Evolutionary conservation across 441 rosid genomes (phyloP).

Genomic region (Flueggea neowawraea): DNA sequence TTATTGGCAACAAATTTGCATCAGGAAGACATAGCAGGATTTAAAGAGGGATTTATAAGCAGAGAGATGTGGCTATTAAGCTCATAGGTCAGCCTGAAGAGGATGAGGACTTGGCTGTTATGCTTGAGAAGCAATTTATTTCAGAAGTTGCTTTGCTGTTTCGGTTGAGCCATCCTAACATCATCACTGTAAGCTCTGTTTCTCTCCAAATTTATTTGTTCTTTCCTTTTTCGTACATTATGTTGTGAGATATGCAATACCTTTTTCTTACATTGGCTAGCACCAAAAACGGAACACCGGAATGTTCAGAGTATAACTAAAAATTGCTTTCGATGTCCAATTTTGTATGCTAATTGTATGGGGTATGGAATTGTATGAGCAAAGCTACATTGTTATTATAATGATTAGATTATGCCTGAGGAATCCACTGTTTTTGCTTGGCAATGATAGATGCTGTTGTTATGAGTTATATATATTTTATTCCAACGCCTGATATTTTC

Average conservation of each 20-base stretch:
- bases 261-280: too few relatives aligned
- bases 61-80: slow-evolving; percentile 74
- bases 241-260: too few relatives aligned
- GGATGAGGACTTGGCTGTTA: slow-evolving; percentile 53
- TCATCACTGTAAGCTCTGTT: slow-evolving; percentile 54
- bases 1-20: slow-evolving; percentile 70
- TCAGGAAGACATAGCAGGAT: slow-evolving; percentile 79
- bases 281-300: too few relatives aligned
- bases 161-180: slow-evolving; percentile 56
- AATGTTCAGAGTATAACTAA: too few relatives aligned
- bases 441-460: slow-evolving; percentile 14
- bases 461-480: slow-evolving; percentile 8
- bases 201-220: slow-evolving; percentile 4
- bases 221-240: not conserved
- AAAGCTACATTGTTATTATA: slow-evolving; percentile 14
- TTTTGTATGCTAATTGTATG: too few relatives aligned
- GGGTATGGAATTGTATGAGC: not conserved
- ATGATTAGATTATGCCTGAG: slow-evolving; percentile 7
- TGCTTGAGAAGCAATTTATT: slow-evolving; percentile 66
- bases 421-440: slow-evolving; percentile 12
- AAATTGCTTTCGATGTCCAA: too few relatives aligned
- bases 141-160: slow-evolving; percentile 69
- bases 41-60: slow-evolving; percentile 69
- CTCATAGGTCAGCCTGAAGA: slow-evolving; percentile 73
- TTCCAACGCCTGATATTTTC: slow-evolving; percentile 13